Percentiles rank a stretch among this genome's conserved stretches.
These are phyloP conservation scores for Penicillium chermesinum DNA, from an alignment of 495 filamentous ascomycete genomes.

Conservation along the genomic window DNA sequence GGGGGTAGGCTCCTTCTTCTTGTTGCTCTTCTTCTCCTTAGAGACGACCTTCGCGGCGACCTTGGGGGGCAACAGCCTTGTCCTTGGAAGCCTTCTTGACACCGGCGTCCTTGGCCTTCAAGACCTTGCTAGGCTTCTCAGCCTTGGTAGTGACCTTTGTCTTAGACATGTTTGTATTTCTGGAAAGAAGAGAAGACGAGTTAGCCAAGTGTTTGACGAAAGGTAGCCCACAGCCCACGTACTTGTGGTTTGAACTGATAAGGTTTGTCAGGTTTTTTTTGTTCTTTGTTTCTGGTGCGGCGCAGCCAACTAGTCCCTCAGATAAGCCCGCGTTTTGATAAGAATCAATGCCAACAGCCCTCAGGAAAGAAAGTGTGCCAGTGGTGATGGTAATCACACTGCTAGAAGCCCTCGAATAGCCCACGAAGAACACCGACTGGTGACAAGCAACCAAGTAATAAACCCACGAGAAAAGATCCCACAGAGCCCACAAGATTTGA, in stretches of 20 bases:
- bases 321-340: slow-evolving; percentile 31
- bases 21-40: slow-evolving; percentile 34
- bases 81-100: slow-evolving; percentile 41
- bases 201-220: slow-evolving; percentile 33
- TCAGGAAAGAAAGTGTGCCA: slow-evolving; percentile 28
- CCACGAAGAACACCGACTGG: slow-evolving; percentile 43
- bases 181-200: slow-evolving; percentile 11
- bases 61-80: slow-evolving; percentile 15
- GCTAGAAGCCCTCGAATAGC: slow-evolving; percentile 42
- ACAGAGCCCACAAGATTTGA: slow-evolving; percentile 44
- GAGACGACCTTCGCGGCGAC: slow-evolving; percentile 32
- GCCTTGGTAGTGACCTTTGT: slow-evolving; percentile 43
- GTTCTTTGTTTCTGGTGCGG: slow-evolving; percentile 30
- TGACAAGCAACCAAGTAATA: slow-evolving; percentile 42
- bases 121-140: slow-evolving; percentile 44
- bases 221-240: slow-evolving; percentile 20
- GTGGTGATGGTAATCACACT: slow-evolving; percentile 32
- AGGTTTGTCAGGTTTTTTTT: too few relatives aligned
- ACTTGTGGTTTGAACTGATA: slow-evolving; percentile 13
- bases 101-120: slow-evolving; percentile 50
- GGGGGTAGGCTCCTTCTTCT: slow-evolving; percentile 46
- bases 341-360: slow-evolving; percentile 28
- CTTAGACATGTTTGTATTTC: slow-evolving; percentile 46
- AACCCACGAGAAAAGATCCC: slow-evolving; percentile 40
- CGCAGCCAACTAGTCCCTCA: slow-evolving; percentile 39